Base-by-base conservation (phyloP, 164 flowering plant genomes). In the Euptelea pleiosperma region DNA sequence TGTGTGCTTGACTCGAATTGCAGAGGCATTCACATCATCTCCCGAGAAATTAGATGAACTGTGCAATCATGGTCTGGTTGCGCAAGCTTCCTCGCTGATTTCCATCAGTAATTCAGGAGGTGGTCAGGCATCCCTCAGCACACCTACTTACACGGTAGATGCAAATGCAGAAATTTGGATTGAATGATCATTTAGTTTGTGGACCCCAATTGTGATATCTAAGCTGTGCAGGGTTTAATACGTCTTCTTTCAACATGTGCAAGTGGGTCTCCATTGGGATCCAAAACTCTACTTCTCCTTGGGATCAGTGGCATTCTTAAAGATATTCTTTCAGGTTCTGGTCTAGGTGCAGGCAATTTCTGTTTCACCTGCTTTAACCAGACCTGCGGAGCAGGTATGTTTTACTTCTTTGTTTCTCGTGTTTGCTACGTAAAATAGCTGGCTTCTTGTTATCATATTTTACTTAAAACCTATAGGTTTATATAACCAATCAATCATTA, bases 221-320 rank as follows among this genome's bases (percentile, higher is more conserved):
- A 19, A 37, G 28, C 24, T 9, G 41, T 79, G 68, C 83, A 94
- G 99, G 99, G 99, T 18, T 79, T 94, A 70, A 84, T 94, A 43
- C 89, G 98, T 10, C 82, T 94, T 40, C 93, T 94, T 37, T 87
- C 96, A 24, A 85, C 91, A 10, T 94, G 96, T 76, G 96, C 94
- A 22, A 91, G 89, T 77, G 97, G 99, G 11, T 94, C 98, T 30
- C 85, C 85, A 34, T 60, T 91, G 34, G 89, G 91, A 63, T 70
- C 97, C 36, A 94, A 91, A 72, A 87, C 96, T 22, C 74, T 94
- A 24, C 93, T 94, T 35, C 96, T 84, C 29, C 83, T 91, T 1
- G 98, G 99, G n/a, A 80, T 91, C 49, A 94, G 96, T 78, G 96
- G 97, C 55, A 94, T 80, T 62, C 89, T 94, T 28, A 94, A 85